Evolutionary conservation across 257 asterid species (phyloP).

Genomic region (Solanum clarkiae): DNA sequence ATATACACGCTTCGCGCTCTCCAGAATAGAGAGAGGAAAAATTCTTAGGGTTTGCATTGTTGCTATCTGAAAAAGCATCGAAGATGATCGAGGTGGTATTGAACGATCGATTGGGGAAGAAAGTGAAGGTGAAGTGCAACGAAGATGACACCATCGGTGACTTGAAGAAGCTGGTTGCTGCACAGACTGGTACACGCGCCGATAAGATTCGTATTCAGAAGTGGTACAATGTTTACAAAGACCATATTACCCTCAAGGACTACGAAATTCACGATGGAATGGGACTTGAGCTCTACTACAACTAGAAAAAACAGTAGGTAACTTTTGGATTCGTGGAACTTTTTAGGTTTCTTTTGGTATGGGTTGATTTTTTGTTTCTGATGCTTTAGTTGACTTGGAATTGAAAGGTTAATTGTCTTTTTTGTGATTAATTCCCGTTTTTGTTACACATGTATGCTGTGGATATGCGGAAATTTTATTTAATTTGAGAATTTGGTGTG

Average conservation of each 20-base stretch:
- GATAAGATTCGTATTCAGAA: constrained; percentile 10
- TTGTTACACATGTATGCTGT: neutral
- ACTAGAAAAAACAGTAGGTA: neutral
- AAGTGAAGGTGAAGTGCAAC: constrained; percentile 7
- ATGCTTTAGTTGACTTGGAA: neutral
- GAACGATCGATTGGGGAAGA: constrained; percentile 7
- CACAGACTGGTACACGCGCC: constrained; percentile 8
- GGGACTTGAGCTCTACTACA: constrained; percentile 11
- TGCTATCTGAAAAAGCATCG: neutral
- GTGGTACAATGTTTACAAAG: constrained; percentile 10
- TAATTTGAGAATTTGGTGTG: neutral
- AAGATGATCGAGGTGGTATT: constrained; percentile 1
- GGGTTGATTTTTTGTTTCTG: neutral
- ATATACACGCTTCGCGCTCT: neutral
- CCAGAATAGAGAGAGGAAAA: neutral
- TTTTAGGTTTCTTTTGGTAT: neutral
- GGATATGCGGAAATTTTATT: neutral
- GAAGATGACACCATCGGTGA: neutral
- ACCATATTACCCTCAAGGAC: constrained; percentile 7
- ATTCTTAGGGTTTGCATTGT: neutral
- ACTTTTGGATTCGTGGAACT: neutral
- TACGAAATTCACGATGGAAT: constrained; percentile 8
- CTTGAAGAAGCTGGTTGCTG: constrained; percentile 10
- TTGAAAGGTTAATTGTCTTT: neutral
- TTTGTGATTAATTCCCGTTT: neutral